Evolutionary conservation across 108 stramenopile genomes (phyloP).

Genomic region (Fragilaria radians): DNA sequence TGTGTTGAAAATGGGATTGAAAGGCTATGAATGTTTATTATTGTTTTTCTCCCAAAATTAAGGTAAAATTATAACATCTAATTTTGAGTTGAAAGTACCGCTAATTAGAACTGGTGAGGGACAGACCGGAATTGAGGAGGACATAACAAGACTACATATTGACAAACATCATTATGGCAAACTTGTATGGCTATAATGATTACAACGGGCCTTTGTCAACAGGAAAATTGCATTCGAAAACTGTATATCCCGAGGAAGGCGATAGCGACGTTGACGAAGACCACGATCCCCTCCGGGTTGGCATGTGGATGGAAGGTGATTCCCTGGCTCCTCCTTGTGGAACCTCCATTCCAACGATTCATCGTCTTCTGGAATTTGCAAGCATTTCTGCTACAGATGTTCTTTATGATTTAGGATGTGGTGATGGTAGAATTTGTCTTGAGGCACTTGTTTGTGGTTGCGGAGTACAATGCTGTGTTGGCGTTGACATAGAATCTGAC

Average conservation of each 20-base stretch:
- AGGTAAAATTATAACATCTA: too few relatives aligned
- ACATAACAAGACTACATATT: background rate
- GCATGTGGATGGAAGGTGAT: conserved; percentile 31
- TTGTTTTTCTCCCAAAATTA: too few relatives aligned
- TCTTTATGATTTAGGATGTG: conserved; percentile 72
- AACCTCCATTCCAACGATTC: conserved; percentile 19
- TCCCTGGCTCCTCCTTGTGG: conserved; percentile 36
- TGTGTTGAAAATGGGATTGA: too few relatives aligned
- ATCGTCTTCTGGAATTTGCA: conserved; percentile 17
- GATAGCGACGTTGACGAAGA: conserved; percentile 15
- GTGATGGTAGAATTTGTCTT: conserved; percentile 59
- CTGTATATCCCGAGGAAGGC: background rate
- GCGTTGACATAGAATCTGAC: conserved; percentile 25
- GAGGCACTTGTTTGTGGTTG: conserved; percentile 32
- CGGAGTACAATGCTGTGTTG: conserved; percentile 8
- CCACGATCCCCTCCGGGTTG: conserved; percentile 14
- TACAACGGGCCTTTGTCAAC: background rate
- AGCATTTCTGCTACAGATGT: conserved; percentile 26
- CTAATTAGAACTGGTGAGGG: too few relatives aligned
- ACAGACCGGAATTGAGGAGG: too few relatives aligned
- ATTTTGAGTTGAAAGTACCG: too few relatives aligned
- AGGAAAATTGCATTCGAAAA: background rate
- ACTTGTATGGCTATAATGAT: background rate
- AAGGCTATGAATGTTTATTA: too few relatives aligned
- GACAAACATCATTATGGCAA: background rate